Base-by-base conservation (phyloP, 2,329 filamentous ascomycete species). In the Calonectria honghensis region DNA sequence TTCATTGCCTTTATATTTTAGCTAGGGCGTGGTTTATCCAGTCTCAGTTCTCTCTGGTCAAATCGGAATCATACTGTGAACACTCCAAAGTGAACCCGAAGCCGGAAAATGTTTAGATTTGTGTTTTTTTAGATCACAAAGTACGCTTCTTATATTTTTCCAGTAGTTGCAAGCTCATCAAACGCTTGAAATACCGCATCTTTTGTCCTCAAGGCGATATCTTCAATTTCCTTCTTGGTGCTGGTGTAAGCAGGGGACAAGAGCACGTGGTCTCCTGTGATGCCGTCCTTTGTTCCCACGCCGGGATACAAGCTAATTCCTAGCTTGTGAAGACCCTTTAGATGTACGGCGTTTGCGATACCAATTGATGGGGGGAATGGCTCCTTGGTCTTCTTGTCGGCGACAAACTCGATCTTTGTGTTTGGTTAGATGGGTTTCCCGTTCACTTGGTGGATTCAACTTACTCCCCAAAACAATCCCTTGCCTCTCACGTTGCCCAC, bases 201-300 rank as follows among this genome's bases (percentile, higher is more conserved):
- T 41, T 63, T 63, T 3, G 32, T 37, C 27, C n/a, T 31, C 11
- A 41, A 16, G 4, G 35, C 57, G 7, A 63, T 63, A 10, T 39
- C 35, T 13, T 67, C 57, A 41, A 81, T 79, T 78, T 4, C 78
- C 31, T 35, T 68, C 67, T 75, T 82, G 81, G 57, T 84, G 80
- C 9, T 84, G 80, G 73, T 88, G 75, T 87, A 93, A 1, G 91
- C 87, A 4, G 89, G 80, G 4, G 77, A 73, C 6, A 82, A 63
- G 14, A 79, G 61, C 6, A 79, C 75, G 11, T 82, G 80, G 20
- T 82, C 80, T 14, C 80, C 80, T 0, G 61, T n/a, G 6, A 76
- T 41, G 2, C 80, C 80, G 29, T 82, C 75, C 32, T 74, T 69
- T 10, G 71, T 69, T 14, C 71, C 66, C 4, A 32, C 48, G 20